Evolutionary conservation across 106 monocot genomes (phyloP).

Genomic region (Dendrobium huoshanense): DNA sequence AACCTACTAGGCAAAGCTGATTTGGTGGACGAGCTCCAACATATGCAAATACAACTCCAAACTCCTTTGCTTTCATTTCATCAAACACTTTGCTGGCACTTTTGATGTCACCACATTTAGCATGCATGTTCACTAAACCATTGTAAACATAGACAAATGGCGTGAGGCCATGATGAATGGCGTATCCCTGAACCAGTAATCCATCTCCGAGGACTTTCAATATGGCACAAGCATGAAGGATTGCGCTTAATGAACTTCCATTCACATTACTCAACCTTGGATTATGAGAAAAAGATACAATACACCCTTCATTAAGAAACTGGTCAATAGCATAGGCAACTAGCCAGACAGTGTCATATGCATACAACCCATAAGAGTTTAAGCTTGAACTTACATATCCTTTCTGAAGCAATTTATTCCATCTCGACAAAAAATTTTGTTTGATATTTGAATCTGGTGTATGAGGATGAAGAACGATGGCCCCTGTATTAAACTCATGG

Average conservation of each 20-base stretch:
- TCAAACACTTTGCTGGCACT: no score
- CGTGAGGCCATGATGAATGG: no score
- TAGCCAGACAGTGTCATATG: slow-evolving; percentile 81
- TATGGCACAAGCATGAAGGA: no score
- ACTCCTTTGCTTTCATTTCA: no score
- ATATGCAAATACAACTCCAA: no score
- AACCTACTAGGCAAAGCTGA: no score
- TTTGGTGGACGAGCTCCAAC: no score
- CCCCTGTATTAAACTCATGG: slow-evolving; percentile 52
- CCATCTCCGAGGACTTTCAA: no score
- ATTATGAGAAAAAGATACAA: slow-evolving; percentile 46
- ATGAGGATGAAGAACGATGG: slow-evolving; percentile 47
- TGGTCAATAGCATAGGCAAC: slow-evolving; percentile 61
- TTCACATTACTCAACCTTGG: slow-evolving; percentile 31
- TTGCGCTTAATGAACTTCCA: slow-evolving; percentile 15
- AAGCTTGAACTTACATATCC: slow-evolving; percentile 23
- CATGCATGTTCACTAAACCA: no score
- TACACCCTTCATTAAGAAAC: slow-evolving; percentile 33
- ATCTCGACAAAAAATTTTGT: slow-evolving; percentile 36
- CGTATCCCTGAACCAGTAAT: no score
- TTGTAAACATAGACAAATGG: no score
- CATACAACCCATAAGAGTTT: slow-evolving; percentile 64
- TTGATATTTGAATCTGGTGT: slow-evolving; percentile 42
- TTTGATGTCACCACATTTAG: no score
- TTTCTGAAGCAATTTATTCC: slow-evolving; percentile 27